Evolutionary conservation across 2,329 filamentous ascomycete genomes (phyloP).

Genomic region (Fusarium denticulatum): DNA sequence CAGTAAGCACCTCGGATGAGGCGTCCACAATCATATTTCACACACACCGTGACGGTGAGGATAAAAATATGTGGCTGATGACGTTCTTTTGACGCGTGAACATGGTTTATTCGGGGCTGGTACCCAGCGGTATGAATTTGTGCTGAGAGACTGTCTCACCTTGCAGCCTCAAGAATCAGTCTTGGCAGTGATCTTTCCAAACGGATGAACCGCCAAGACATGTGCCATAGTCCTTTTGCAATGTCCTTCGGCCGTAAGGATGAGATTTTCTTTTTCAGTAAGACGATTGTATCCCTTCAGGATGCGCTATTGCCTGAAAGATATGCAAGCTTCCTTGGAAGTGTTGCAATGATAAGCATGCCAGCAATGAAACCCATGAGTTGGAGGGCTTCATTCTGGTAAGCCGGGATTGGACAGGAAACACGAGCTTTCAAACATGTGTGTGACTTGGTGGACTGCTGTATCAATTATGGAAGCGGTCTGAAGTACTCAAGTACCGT

Average conservation of each 20-base stretch:
- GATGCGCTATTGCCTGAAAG: slow-evolving; percentile 1
- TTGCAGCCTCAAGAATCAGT: not conserved
- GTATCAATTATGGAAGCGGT: slow-evolving; percentile 10
- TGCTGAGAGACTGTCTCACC: slow-evolving; percentile 2
- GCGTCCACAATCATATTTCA: not conserved
- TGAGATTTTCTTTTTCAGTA: not conserved
- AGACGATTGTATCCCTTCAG: not conserved
- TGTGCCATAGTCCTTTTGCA: not conserved
- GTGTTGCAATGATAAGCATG: slow-evolving; percentile 4
- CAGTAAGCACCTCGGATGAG: slow-evolving; percentile 11
- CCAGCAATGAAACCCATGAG: not conserved
- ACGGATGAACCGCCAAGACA: not conserved
- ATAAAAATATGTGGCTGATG: slow-evolving; percentile 17
- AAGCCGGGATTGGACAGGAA: slow-evolving; percentile 26
- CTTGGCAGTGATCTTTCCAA: not conserved
- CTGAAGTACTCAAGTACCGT: not conserved
- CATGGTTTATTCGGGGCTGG: not conserved
- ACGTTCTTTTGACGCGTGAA: not conserved
- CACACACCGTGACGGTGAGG: slow-evolving; percentile 6
- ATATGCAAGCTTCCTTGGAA: slow-evolving; percentile 8
- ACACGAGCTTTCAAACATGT: not conserved
- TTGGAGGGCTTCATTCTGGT: slow-evolving; percentile 28
- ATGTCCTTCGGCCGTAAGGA: slow-evolving; percentile 15
- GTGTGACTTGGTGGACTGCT: not conserved
- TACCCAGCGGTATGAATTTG: not conserved